Evolutionary conservation across 78 protist genomes (phyloP).

Genomic region (Chrysochromulina parva): DNA sequence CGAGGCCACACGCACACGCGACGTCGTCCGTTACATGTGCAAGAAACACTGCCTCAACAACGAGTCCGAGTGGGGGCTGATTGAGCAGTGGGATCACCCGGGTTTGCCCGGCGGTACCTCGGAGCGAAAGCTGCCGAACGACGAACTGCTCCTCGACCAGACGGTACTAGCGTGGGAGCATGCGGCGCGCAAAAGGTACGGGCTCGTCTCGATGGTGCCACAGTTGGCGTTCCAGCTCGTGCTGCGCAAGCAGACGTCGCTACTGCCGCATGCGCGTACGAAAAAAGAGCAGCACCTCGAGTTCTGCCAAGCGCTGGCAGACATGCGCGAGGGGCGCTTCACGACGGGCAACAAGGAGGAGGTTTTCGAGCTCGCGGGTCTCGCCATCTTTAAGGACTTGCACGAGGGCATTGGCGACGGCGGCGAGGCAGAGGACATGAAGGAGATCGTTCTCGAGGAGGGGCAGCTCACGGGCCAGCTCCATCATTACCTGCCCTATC

Average conservation of each 20-base stretch:
- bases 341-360: neutral
- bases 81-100: neutral
- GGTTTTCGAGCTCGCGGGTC: neutral
- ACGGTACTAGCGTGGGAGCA: neutral
- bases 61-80: neutral
- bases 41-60: conserved; percentile 5
- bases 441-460: neutral
- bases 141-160: neutral
- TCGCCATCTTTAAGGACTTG: neutral
- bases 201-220: neutral
- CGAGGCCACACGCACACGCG: neutral
- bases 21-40: neutral
- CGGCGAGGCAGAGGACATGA: neutral
- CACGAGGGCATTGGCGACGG: neutral
- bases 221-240: neutral
- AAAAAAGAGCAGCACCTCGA: conserved; percentile 11
- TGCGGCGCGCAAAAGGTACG: neutral
- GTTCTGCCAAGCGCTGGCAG: neutral
- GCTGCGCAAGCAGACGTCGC: neutral
- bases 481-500: neutral
- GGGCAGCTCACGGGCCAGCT: neutral
- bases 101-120: neutral
- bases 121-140: neutral
- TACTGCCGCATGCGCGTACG: neutral
- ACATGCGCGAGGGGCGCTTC: neutral